phyloP scores from a whole-genome alignment of 2,329 filamentous ascomycete genomes.

The Xylariaceae sp. region DNA sequence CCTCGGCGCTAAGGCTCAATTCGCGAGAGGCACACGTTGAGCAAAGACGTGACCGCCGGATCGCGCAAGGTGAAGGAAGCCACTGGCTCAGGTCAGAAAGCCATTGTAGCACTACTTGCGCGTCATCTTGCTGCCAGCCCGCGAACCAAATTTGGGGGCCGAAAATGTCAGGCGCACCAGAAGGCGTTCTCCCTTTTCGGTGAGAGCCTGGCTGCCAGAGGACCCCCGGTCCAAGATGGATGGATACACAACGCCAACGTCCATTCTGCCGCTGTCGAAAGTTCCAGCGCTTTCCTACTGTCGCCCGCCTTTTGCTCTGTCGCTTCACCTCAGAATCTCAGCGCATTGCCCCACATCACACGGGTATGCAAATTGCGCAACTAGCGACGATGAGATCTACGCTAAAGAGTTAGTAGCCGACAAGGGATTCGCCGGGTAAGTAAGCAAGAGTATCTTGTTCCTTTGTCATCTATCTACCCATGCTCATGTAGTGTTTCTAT shows the following conservation, averaged over 20 bases:
- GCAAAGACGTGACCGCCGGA: background rate
- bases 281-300: background rate
- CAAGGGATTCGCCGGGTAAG: too few relatives aligned
- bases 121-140: background rate
- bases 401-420: too few relatives aligned
- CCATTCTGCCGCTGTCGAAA: background rate
- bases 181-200: background rate
- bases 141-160: background rate
- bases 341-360: too few relatives aligned
- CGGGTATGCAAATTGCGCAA: too few relatives aligned
- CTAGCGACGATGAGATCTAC: too few relatives aligned
- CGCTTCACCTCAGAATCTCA: too few relatives aligned
- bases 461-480: too few relatives aligned
- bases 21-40: background rate
- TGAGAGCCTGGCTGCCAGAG: background rate
- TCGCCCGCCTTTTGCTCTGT: background rate
- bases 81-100: background rate
- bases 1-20: background rate
- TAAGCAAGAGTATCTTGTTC: too few relatives aligned
- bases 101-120: background rate
- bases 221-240: background rate
- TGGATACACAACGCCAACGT: background rate
- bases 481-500: too few relatives aligned
- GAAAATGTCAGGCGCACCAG: background rate
- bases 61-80: background rate